These are phyloP conservation scores for Ophiosphaerella herpotricha DNA, from an alignment of 2,329 filamentous ascomycete species.

Conservation along the genomic window DNA sequence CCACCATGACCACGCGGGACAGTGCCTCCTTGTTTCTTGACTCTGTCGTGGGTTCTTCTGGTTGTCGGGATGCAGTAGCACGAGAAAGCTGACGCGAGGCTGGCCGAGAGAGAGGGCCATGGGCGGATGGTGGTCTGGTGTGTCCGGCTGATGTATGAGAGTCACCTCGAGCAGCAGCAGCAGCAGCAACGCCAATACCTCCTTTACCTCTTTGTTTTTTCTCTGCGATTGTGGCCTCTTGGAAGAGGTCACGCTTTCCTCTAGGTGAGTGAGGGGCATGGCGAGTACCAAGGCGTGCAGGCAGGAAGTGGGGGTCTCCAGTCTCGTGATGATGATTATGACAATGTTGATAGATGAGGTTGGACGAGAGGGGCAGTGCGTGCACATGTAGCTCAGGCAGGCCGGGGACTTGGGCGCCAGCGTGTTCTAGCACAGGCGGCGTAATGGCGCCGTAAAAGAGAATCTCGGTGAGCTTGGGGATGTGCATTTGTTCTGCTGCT, in stretches of 20 bases:
- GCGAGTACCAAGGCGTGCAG: conserved; percentile 28
- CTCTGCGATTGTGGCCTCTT: conserved; percentile 52
- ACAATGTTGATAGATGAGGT: conserved; percentile 36
- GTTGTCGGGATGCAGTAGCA: conserved; percentile 32
- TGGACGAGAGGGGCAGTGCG: conserved; percentile 52
- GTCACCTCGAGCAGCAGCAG: conserved; percentile 43
- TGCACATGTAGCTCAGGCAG: conserved; percentile 41
- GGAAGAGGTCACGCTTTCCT: conserved; percentile 53
- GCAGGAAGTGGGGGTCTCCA: conserved; percentile 41
- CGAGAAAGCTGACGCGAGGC: conserved; percentile 31
- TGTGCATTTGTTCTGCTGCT: not conserved
- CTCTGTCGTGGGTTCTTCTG: conserved; percentile 43
- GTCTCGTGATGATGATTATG: conserved; percentile 1
- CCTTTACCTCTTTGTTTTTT: conserved; percentile 50
- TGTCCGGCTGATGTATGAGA: conserved; percentile 33
- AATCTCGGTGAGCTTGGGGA: conserved; percentile 47
- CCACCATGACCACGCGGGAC: conserved; percentile 57
- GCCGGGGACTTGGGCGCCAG: conserved; percentile 7
- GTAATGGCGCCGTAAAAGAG: conserved; percentile 51
- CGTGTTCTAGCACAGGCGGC: conserved; percentile 19
- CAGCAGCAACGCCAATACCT: conserved; percentile 50
- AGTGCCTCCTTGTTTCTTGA: conserved; percentile 56
- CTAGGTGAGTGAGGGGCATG: conserved; percentile 40
- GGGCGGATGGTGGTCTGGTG: conserved; percentile 30
- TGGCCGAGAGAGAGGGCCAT: conserved; percentile 26